A percentile compares a stretch with the other conserved stretches of the same genome.
Evolutionary conservation across 345 rosid genomes (phyloP).

Genomic region (Nasturtium officinale): DNA sequence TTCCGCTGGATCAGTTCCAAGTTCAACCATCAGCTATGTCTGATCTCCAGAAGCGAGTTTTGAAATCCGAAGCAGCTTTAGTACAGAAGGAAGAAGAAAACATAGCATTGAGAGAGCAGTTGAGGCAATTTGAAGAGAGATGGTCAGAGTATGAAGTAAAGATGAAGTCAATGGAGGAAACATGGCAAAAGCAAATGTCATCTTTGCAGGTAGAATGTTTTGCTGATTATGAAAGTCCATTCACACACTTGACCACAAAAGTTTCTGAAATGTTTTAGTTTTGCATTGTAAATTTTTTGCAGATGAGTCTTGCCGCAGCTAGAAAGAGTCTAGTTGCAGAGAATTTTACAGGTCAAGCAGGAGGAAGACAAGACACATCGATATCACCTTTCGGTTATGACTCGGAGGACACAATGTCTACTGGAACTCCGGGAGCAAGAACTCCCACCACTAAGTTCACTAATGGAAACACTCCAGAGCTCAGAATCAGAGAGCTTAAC

Average conservation of each 20-base stretch:
- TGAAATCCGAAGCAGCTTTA: slow-evolving; percentile 69
- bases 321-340: slow-evolving; percentile 71
- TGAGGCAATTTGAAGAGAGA: slow-evolving; percentile 66
- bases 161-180: slow-evolving; percentile 95
- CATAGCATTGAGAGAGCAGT: slow-evolving; percentile 67
- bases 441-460: slow-evolving; percentile 52
- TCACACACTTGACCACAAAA: slow-evolving; percentile 1
- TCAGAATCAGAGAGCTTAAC: slow-evolving; percentile 57
- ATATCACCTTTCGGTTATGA: slow-evolving; percentile 65
- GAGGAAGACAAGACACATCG: slow-evolving; percentile 56
- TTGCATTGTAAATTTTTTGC: slow-evolving; percentile 30
- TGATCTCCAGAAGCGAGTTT: slow-evolving; percentile 73
- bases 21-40: slow-evolving; percentile 56
- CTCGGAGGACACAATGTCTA: slow-evolving; percentile 66
- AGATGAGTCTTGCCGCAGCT: slow-evolving; percentile 85
- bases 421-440: slow-evolving; percentile 67
- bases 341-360: slow-evolving; percentile 49
- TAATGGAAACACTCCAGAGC: slow-evolving; percentile 46
- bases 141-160: slow-evolving; percentile 82
- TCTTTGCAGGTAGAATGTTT: slow-evolving; percentile 65
- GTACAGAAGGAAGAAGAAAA: slow-evolving; percentile 85
- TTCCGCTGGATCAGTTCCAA: slow-evolving; percentile 59
- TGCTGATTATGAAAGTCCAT: slow-evolving; percentile 3
- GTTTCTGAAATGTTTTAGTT: slow-evolving; percentile 13
- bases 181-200: slow-evolving; percentile 90